Evolutionary conservation across 139 green algal genomes (phyloP).

Genomic region (Tetraselmis chui): DNA sequence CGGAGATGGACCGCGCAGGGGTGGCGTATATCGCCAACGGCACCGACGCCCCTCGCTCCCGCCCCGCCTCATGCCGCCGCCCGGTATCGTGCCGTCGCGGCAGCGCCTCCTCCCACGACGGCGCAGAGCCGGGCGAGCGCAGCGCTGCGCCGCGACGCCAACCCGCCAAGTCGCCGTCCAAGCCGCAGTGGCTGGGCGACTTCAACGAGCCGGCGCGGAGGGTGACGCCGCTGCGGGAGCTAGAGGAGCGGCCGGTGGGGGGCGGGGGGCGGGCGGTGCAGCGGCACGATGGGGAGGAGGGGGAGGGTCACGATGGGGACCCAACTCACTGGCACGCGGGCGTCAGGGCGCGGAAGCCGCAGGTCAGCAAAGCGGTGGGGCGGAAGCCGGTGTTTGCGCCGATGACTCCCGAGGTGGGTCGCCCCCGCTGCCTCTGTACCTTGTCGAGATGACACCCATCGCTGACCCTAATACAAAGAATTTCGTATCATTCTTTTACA

Average conservation of each 20-base stretch:
- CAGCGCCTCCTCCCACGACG: neutral
- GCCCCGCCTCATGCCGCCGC: neutral
- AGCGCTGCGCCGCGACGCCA: neutral
- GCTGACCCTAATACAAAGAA: too few relatives aligned
- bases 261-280: neutral
- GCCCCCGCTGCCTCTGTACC: too few relatives aligned
- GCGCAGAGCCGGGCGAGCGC: neutral
- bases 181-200: neutral
- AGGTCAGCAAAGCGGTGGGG: neutral
- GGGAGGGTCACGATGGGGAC: neutral
- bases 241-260: neutral
- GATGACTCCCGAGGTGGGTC: neutral
- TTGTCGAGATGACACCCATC: too few relatives aligned
- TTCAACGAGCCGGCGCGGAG: neutral
- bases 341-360: neutral
- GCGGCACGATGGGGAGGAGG: neutral
- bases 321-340: neutral
- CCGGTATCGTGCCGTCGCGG: neutral
- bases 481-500: too few relatives aligned
- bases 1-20: neutral
- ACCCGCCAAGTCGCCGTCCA: neutral
- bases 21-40: neutral
- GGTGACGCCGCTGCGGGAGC: neutral
- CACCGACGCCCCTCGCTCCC: neutral
- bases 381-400: neutral